Evolutionary conservation across 345 rosid genomes (phyloP).

Genomic region (Jatropha curcas): DNA sequence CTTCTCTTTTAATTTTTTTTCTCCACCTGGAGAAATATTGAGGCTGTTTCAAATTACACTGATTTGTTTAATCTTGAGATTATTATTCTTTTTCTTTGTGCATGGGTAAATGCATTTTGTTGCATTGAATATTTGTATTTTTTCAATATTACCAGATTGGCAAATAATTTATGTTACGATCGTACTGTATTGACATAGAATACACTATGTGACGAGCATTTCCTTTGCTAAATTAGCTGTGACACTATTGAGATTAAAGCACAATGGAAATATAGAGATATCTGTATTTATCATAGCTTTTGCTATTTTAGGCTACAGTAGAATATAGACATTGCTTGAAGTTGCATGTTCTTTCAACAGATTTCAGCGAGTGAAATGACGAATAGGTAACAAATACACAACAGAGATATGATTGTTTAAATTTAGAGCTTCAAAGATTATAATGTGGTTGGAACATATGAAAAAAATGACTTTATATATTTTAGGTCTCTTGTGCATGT

Average conservation of each 20-base stretch:
- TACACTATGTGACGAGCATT: too few species aligned
- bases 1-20: neutral
- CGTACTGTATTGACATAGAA: too few species aligned
- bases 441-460: too few species aligned
- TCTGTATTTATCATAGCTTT: neutral
- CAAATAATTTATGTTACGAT: too few species aligned
- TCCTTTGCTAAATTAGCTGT: neutral
- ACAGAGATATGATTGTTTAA: neutral
- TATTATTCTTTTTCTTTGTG: neutral
- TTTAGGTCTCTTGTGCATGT: too few species aligned
- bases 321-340: neutral
- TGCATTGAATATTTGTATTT: too few species aligned
- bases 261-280: neutral
- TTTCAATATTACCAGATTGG: neutral
- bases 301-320: neutral
- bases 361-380: neutral
- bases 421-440: neutral
- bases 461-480: neutral
- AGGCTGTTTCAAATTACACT: neutral
- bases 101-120: neutral
- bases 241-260: neutral
- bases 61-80: neutral
- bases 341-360: neutral
- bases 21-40: neutral
- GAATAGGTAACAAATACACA: neutral